Percentiles rank a stretch among this genome's conserved stretches.
Conservation (phyloP, 805 yeast species). For the Lipomyces orientalis region DNA sequence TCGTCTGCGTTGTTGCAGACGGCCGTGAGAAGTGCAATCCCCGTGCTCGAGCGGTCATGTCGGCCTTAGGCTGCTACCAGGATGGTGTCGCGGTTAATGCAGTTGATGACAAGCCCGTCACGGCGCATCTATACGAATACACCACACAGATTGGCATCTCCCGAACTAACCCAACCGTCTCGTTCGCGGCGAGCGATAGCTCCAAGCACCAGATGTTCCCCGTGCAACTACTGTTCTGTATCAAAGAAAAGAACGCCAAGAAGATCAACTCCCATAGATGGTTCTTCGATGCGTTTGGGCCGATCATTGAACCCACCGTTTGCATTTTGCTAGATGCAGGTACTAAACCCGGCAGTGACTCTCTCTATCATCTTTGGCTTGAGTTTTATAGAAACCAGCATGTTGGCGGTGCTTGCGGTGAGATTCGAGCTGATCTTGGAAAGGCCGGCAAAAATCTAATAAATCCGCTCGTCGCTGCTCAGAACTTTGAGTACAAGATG, state of each 20-base stretch:
- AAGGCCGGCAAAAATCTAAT: constrained; percentile 57
- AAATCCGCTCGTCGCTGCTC: constrained; percentile 94
- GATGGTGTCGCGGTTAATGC: constrained; percentile 94
- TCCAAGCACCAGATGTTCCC: constrained; percentile 65
- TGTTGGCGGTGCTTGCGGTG: constrained; percentile 99
- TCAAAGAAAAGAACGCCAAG: constrained; percentile 85
- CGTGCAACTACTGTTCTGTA: constrained; percentile 84
- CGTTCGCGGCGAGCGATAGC: constrained; percentile 56
- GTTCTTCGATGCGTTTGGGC: constrained; percentile 93
- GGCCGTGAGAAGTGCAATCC: constrained; percentile 86
- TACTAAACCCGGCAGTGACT: constrained; percentile 83
- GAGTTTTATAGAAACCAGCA: constrained; percentile 73
- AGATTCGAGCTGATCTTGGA: constrained; percentile 86
- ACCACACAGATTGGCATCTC: constrained; percentile 74
- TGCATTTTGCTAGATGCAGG: constrained; percentile 92
- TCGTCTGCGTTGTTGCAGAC: constrained; percentile 86
- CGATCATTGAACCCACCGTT: constrained; percentile 78
- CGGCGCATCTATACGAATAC: constrained; percentile 90
- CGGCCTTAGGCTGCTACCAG: constrained; percentile 89
- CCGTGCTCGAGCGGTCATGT: constrained; percentile 76
- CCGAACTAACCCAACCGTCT: constrained; percentile 53
- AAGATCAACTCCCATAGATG: constrained; percentile 96
- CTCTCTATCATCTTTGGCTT: constrained; percentile 89
- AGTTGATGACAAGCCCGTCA: constrained; percentile 80
- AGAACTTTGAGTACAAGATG: constrained; percentile 64